Percentiles rank a stretch among this genome's conserved stretches.
These are phyloP conservation scores for Crithidia fasciculata DNA, from an alignment of 208 protist species.

Conservation along the genomic window DNA sequence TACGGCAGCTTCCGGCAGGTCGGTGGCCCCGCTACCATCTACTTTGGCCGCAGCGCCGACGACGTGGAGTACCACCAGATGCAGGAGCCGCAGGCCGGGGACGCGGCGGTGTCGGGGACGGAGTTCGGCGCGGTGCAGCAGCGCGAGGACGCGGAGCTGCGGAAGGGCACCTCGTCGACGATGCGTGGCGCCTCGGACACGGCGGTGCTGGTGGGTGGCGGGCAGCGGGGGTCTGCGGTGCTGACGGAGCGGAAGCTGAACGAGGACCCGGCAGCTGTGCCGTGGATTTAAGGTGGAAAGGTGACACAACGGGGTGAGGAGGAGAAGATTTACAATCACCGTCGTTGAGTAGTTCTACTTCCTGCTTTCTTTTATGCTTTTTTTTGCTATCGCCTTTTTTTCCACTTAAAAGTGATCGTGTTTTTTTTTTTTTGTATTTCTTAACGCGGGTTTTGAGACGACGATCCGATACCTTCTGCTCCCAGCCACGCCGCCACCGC, in stretches of 20 bases:
- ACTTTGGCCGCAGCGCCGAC: conserved; percentile 37
- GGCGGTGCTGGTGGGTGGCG: conserved; percentile 9
- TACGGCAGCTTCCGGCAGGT: conserved; percentile 43
- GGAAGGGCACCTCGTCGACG: conserved; percentile 5
- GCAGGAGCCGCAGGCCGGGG: conserved; percentile 1
- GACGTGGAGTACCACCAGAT: conserved; percentile 50
- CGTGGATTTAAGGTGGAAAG: conserved; percentile 38
- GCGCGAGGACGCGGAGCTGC: conserved; percentile 7
- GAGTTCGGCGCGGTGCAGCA: conserved; percentile 1
- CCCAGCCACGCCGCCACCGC: no score
- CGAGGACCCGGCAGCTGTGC: conserved; percentile 42
- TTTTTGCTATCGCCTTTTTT: no score
- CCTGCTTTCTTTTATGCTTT: no score
- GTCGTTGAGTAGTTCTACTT: no score
- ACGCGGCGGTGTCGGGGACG: background rate
- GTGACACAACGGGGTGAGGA: no score
- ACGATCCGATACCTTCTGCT: no score
- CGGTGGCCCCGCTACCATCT: conserved; percentile 36
- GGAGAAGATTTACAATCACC: no score
- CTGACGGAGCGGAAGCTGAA: conserved; percentile 48
- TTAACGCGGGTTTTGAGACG: no score
- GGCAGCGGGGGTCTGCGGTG: background rate
- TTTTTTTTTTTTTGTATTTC: no score
- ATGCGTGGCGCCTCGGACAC: conserved; percentile 4
- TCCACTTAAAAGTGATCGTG: no score